phyloP scores from a whole-genome alignment of 1,284 basidiomycete species.

The Sporisorium sorghi region DNA sequence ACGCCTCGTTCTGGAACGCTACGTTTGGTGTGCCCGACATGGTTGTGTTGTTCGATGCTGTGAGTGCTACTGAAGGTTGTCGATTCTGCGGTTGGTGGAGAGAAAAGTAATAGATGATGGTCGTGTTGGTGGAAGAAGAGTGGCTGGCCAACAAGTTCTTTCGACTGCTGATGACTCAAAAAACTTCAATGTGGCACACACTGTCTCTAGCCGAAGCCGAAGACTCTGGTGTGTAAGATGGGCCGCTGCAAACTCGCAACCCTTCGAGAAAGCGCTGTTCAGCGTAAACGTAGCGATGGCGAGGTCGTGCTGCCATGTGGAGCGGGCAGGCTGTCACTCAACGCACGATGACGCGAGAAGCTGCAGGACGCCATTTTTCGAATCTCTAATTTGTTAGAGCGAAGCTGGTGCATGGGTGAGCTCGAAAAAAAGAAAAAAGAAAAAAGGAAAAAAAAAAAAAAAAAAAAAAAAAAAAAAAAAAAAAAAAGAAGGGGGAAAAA shows the following conservation, averaged over 20 bases:
- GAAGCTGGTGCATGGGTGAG: not conserved
- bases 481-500: too few relatives aligned
- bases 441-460: too few relatives aligned
- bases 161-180: conserved; percentile 1
- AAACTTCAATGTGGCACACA: not conserved
- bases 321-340: not conserved
- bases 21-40: conserved; percentile 45
- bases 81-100: not conserved
- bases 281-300: too few relatives aligned
- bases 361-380: not conserved
- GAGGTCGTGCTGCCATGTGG: not conserved
- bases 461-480: too few relatives aligned
- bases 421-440: not conserved
- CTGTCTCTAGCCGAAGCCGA: too few relatives aligned
- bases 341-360: conserved; percentile 33
- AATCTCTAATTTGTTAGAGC: not conserved
- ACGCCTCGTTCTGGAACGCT: conserved; percentile 54
- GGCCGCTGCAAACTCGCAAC: not conserved
- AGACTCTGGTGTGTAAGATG: too few relatives aligned
- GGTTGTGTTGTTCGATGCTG: not conserved
- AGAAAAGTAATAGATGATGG: too few relatives aligned
- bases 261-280: too few relatives aligned
- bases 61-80: not conserved
- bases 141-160: not conserved
- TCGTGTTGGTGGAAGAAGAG: not conserved